phyloP scores from a whole-genome alignment of 1,284 basidiomycete species.

The Coniferiporia weirii region DNA sequence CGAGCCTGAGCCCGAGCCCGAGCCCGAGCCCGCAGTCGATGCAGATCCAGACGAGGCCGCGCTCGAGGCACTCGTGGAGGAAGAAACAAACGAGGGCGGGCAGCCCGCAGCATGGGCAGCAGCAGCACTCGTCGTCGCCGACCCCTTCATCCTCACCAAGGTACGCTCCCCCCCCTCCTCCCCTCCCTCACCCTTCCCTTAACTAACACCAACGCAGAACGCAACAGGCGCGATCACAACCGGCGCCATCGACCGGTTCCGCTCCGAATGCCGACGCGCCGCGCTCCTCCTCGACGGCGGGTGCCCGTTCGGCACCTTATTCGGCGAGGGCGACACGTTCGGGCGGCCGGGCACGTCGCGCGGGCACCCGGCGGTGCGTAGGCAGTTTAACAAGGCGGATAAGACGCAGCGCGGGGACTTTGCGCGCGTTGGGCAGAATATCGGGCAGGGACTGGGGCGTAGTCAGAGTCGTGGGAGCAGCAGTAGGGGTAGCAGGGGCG shows the following conservation, averaged over 20 bases:
- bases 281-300: slow-evolving; percentile 3
- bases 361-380: no score
- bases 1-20: neutral
- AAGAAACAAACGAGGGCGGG: slow-evolving; percentile 1
- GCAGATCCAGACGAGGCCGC: slow-evolving; percentile 17
- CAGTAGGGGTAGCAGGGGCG: no score
- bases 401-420: no score
- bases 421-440: no score
- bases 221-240: slow-evolving; percentile 24
- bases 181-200: neutral
- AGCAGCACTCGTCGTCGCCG: slow-evolving; percentile 33
- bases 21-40: no score
- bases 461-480: no score
- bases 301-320: slow-evolving; percentile 3
- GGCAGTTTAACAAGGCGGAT: no score
- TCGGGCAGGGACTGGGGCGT: no score
- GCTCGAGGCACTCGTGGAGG: slow-evolving; percentile 12
- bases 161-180: slow-evolving; percentile 24
- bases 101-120: slow-evolving; percentile 22
- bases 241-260: slow-evolving; percentile 23
- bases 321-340: slow-evolving; percentile 6
- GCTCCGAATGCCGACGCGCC: slow-evolving; percentile 22
- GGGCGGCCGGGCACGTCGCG: no score
- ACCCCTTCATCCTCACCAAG: slow-evolving; percentile 45
- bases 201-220: slow-evolving; percentile 29